Evolutionary conservation across 306 rosid genomes (phyloP), one percentile per base, ranked within the genome.

Genomic region (Lathyrus aphaca): DNA sequence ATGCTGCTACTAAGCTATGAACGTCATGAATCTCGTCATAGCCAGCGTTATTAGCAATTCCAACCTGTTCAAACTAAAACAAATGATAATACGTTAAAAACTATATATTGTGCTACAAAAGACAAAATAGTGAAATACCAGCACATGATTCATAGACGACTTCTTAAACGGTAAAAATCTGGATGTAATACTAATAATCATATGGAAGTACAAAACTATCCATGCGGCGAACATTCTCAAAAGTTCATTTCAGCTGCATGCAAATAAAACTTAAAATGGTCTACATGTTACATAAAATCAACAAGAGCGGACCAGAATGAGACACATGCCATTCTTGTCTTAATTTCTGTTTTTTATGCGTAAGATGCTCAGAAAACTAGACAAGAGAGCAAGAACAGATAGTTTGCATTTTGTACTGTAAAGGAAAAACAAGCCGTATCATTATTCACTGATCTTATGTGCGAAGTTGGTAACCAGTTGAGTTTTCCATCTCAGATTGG

Each of bases 11-110:
- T 66, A 81, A 80, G 73, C 82, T 81, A 54, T 75, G 75, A 67
- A 61, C 72, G 62, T 86, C 83, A 54, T 14, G 80, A 76, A 75
- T 61, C 79, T 84, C 94, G 58, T 84, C 89, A 46, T 76, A 61
- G 57, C 80, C 78, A 61, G 64, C 5, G 64, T 79, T 13, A 65
- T 77, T 76, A 45, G 80, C 63, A 8, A 73, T n/a, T 49, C 73
- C 80, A 76, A 65, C 88, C 95, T 86, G 90, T 68, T 75, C 67
- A 75, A 79, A 58, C 80, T 79, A 55, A 61, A 79, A 58, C 45
- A 21, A 51, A 51, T n/a, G 14, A 35, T 61, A 56, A 58, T 8
- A 42, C 0, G 48, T 73, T 40, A 77, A 67, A 55, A 64, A 64
- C 63, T 18, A 38, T 35, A 51, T 38, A 17, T 57, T 12, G 50